Evolutionary conservation across 805 yeast species (phyloP), one percentile per base, ranked within the genome.

Genomic region (Priceomyces carsonii): DNA sequence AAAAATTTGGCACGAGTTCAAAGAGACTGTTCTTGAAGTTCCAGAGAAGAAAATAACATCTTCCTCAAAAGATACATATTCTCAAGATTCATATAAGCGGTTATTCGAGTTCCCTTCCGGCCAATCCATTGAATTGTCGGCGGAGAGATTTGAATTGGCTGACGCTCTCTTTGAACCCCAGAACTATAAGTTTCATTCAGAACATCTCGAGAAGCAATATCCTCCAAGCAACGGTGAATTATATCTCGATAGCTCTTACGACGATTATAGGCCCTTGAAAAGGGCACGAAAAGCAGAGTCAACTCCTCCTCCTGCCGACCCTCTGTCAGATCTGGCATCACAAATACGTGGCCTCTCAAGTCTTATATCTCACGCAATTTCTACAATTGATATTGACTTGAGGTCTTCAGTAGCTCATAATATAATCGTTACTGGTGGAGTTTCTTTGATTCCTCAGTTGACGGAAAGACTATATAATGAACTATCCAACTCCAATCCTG

Each of bases 361-460:
- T 39, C 64, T 89, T 41, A 71, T 77, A 36, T 73, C 75, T 29
- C 79, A 71, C 45, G 76, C 77, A 18, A 66, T 72, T 39, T 71
- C 73, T 32, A 66, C 71, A 38, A 73, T 82, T 31, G 96, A 90
- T 59, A 85, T 88, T 18, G 95, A 85, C 64, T 67, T 85, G 45
- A 73, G 95, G 40, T 84, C 96, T 1, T 84, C 88, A 27, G 69
- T 88, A 15, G 96, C 96, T 0, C 91, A 88, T 60, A 89, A 89
- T 53, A 82, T 90, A 36, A 85, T 90, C 12, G 71, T 90, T 17
- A 87, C 95, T 0, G 97, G 97, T 15, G 85, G 95, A 3, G 71
- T 82, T 0, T 82, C 95, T 6, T 70, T 86, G 38, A 71, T 86
- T 13, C 95, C 95, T 9, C 95, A 93, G 5, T 63, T 89, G 35